Evolutionary conservation across 345 rosid species (phyloP).

Genomic region (Eucalyptus coolabah): DNA sequence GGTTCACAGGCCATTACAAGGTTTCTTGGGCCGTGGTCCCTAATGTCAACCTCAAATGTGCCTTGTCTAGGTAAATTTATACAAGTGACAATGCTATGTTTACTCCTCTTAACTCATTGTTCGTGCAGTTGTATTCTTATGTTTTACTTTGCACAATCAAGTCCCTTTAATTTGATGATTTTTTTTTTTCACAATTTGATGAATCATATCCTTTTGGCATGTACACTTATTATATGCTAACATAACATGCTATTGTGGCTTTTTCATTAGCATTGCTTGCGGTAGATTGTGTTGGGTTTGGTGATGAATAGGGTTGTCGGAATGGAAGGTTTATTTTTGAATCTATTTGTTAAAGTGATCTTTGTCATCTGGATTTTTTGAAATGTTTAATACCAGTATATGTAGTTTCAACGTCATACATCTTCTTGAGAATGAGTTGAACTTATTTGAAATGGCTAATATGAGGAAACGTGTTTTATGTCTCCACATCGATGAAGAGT

Average conservation of each 20-base stretch:
- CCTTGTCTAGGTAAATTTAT: not conserved
- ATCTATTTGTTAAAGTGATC: not conserved
- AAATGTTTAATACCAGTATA: not conserved
- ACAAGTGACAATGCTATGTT: not conserved
- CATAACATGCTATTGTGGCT: not conserved
- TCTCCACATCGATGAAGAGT: too few species aligned
- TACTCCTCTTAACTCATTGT: not conserved
- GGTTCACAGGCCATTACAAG: not conserved
- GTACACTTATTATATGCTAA: not conserved
- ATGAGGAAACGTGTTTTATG: too few species aligned
- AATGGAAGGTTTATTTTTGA: not conserved
- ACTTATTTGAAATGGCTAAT: not conserved
- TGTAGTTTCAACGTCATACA: not conserved
- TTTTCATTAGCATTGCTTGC: not conserved
- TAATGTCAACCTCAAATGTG: not conserved
- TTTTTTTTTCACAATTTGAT: not conserved
- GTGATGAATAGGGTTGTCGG: not conserved
- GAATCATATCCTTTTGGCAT: not conserved
- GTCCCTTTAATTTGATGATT: not conserved
- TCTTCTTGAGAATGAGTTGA: not conserved
- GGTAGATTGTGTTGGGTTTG: not conserved
- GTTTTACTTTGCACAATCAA: not conserved
- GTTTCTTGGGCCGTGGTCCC: not conserved
- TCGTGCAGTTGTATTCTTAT: not conserved
- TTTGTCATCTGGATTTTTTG: not conserved